A percentile compares a stretch with the other conserved stretches of the same genome.
These are phyloP conservation scores for Fusarium burgessii DNA, from an alignment of 2,329 filamentous ascomycete species.

Conservation along the genomic window DNA sequence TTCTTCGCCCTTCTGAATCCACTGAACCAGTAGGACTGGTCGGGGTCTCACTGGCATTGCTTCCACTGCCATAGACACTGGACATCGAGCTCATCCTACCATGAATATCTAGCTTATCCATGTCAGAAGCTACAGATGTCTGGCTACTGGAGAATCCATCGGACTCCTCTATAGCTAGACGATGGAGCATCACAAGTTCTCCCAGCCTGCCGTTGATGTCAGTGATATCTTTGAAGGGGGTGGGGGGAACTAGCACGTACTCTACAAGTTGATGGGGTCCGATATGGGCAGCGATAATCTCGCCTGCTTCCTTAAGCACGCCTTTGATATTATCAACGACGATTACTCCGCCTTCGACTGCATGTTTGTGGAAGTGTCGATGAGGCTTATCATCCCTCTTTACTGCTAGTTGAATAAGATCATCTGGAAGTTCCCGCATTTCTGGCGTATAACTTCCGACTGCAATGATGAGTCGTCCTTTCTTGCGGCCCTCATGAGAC, in stretches of 20 bases:
- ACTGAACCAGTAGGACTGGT: slow-evolving; percentile 51
- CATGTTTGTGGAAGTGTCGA: slow-evolving; percentile 75
- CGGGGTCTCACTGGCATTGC: slow-evolving; percentile 39
- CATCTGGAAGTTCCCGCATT: slow-evolving; percentile 87
- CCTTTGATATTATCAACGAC: slow-evolving; percentile 83
- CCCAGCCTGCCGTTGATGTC: slow-evolving; percentile 68
- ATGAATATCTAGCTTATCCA: slow-evolving; percentile 53
- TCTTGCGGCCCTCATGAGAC: slow-evolving; percentile 74
- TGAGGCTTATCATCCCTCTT: slow-evolving; percentile 58
- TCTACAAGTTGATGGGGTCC: slow-evolving; percentile 83
- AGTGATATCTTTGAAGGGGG: neutral
- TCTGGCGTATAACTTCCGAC: slow-evolving; percentile 76
- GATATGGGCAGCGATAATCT: slow-evolving; percentile 83
- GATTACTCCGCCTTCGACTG: slow-evolving; percentile 72
- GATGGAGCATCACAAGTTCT: slow-evolving; percentile 76
- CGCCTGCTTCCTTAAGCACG: slow-evolving; percentile 85
- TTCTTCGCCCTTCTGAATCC: slow-evolving; percentile 49
- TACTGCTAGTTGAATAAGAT: slow-evolving; percentile 74
- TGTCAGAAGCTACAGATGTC: slow-evolving; percentile 47
- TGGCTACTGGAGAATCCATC: slow-evolving; percentile 50
- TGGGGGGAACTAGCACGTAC: slow-evolving; percentile 54
- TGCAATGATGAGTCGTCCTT: slow-evolving; percentile 78
- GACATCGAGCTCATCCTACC: slow-evolving; percentile 56
- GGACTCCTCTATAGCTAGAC: slow-evolving; percentile 57
- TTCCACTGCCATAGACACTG: slow-evolving; percentile 50